Base-by-base conservation (phyloP, 805 yeast species). In the Saccharomycopsis guyanensis region DNA sequence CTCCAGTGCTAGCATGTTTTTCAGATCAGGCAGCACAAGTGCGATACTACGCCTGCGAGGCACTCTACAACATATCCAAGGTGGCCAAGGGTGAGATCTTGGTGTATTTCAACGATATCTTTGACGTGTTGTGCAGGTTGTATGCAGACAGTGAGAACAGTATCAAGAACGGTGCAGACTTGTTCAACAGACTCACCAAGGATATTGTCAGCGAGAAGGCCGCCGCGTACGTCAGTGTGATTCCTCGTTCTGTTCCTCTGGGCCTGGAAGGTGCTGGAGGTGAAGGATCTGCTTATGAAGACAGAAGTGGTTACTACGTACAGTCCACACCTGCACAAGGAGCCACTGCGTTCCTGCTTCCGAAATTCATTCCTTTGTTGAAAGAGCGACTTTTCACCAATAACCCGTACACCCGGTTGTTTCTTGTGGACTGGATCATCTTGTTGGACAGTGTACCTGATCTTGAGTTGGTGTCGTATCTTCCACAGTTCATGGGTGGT, bases 1-100 rank as follows among this genome's bases (percentile, higher is more conserved):
- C 86, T 51, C 97, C 98, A 0, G 95, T 93, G 12, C 69, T 93
- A 56, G 91, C 96, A 0, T 91, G 97, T 49, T 93, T 93, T 62
- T 91, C 95, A 42, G 98, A 93, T 59, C 96, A 93, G 50, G 96
- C 93, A 61, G 91, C 96, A n/a, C 77, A 95, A 55, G 98, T 93
- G 6, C 72, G 98, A 45, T 93, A 93, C 58, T 93, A 88, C 62
- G 97, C 98, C 0, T 93, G 97, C 66, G 98, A 93, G 59, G 83
- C 95, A 40, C 70, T 93, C 51, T 93, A 93, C 64, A 93, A 93
- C 64, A 89, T 93, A 39, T 95, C 97, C 40, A 93, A 93, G 59
- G 94, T 93, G 18, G 95, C 97, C 3, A 80, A 95, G 55, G 97
- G 97, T 24, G 97, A 93, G 63, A 86, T 93, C 19, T 68, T 93